phyloP scores from a whole-genome alignment of 148 eudicot species.

The Chenopodium suecicum region DNA sequence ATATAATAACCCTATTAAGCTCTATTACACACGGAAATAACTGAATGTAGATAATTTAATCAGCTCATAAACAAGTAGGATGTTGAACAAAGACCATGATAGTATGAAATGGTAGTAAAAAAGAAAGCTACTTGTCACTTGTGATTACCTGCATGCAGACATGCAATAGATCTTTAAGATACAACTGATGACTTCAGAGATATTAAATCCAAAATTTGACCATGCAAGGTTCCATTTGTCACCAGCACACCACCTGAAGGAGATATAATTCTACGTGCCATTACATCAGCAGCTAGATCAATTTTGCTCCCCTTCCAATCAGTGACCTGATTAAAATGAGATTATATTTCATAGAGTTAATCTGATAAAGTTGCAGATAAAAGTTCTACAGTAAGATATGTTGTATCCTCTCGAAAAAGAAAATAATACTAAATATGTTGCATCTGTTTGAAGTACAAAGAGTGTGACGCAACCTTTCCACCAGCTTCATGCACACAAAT shows the following conservation, averaged over 20 bases:
- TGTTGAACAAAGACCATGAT: neutral
- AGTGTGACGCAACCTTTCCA: slow-evolving; percentile 60
- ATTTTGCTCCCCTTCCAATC: slow-evolving; percentile 81
- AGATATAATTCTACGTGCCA: slow-evolving; percentile 56
- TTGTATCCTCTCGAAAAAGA: neutral
- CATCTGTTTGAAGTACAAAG: neutral
- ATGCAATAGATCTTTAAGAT: slow-evolving; percentile 16
- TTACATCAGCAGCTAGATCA: slow-evolving; percentile 72
- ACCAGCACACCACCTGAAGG: slow-evolving; percentile 89
- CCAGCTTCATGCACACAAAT: slow-evolving; percentile 96
- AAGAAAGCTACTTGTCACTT: neutral
- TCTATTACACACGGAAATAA: neutral
- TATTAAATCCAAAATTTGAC: slow-evolving; percentile 54
- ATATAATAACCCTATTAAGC: too few relatives aligned
- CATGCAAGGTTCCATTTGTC: slow-evolving; percentile 59
- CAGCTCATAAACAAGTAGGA: neutral
- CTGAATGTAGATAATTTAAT: neutral
- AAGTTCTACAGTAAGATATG: neutral
- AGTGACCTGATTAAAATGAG: slow-evolving; percentile 51
- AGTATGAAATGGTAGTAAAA: neutral
- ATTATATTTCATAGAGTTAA: slow-evolving; percentile 4
- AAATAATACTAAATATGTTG: neutral
- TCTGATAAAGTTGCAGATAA: slow-evolving; percentile 5
- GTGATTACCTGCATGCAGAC: slow-evolving; percentile 25
- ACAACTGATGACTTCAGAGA: slow-evolving; percentile 42